phyloP scores from a whole-genome alignment of 352 stramenopile genomes.

The Phytophthora ramorum region DNA sequence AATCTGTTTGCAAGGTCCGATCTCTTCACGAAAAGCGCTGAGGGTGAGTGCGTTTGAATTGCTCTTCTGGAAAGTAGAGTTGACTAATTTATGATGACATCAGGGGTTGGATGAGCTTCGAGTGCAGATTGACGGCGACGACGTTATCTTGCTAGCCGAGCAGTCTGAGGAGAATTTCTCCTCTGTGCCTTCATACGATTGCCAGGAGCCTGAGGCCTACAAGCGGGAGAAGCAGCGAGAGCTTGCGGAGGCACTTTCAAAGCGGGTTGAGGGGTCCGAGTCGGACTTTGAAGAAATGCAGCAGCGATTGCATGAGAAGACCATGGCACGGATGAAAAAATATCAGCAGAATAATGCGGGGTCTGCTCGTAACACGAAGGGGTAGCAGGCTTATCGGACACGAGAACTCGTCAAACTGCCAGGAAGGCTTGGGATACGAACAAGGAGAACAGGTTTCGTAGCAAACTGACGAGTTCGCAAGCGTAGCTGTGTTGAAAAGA shows the following conservation, averaged over 20 bases:
- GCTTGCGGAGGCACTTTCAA: conserved; percentile 47
- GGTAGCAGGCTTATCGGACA: conserved; percentile 7
- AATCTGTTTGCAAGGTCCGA: conserved; percentile 68
- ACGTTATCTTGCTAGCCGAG: conserved; percentile 50
- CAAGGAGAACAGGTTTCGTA: neutral
- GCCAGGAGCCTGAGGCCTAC: conserved; percentile 41
- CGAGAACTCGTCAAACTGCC: neutral
- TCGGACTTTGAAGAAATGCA: conserved; percentile 61
- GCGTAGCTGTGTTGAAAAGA: neutral
- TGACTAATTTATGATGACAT: neutral
- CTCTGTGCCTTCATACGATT: conserved; percentile 27
- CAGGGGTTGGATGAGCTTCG: conserved; percentile 50
- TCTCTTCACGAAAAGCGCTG: conserved; percentile 45
- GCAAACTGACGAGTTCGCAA: neutral
- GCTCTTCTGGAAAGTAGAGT: neutral
- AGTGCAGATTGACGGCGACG: conserved; percentile 46
- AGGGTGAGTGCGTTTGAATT: conserved; percentile 30
- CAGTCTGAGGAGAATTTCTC: conserved; percentile 13
- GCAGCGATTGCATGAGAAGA: conserved; percentile 58
- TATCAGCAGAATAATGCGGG: conserved; percentile 33
- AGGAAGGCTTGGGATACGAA: too few relatives aligned
- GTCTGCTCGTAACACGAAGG: conserved; percentile 18
- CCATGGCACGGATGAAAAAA: conserved; percentile 55
- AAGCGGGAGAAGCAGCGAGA: conserved; percentile 51
- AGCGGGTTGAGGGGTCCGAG: conserved; percentile 45